Conservation (phyloP, 202 grass and related monocot genomes). For the Saccharum hybrid region DNA sequence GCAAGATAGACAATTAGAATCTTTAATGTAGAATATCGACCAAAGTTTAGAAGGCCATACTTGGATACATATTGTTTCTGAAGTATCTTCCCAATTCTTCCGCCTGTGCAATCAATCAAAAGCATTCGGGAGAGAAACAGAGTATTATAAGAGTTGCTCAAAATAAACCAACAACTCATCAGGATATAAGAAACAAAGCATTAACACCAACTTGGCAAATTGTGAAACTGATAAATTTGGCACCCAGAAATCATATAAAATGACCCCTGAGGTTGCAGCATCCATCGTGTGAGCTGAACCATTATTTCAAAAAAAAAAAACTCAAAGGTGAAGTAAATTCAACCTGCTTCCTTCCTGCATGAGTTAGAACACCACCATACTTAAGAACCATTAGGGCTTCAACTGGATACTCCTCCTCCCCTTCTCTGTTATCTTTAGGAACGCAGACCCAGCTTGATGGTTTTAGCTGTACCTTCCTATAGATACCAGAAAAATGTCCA, state of each 20-base stretch:
- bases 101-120: conserved; percentile 64
- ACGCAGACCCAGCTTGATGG: conserved; percentile 73
- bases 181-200: background rate
- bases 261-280: background rate
- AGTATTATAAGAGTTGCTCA: conserved; percentile 32
- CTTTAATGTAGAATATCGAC: conserved; percentile 5
- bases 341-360: conserved; percentile 99
- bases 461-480: conserved; percentile 95
- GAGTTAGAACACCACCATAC: conserved; percentile 95
- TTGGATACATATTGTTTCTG: conserved; percentile 98
- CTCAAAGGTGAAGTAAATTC: conserved; percentile 35
- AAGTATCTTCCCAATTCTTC: conserved; percentile 98
- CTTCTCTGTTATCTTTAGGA: conserved; percentile 59
- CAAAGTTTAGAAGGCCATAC: conserved; percentile 52
- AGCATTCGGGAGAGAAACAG: conserved; percentile 7
- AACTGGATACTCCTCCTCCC: conserved; percentile 69
- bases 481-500: conserved; percentile 97
- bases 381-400: conserved; percentile 98
- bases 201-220: background rate
- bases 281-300: conserved; percentile 9
- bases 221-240: conserved; percentile 5
- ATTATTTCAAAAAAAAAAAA: conserved; percentile 13
- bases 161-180: conserved; percentile 15
- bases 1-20: conserved; percentile 1
- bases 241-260: conserved; percentile 29